Conservation (phyloP, 2,329 filamentous ascomycete genomes). For the Xylaria digitata region DNA sequence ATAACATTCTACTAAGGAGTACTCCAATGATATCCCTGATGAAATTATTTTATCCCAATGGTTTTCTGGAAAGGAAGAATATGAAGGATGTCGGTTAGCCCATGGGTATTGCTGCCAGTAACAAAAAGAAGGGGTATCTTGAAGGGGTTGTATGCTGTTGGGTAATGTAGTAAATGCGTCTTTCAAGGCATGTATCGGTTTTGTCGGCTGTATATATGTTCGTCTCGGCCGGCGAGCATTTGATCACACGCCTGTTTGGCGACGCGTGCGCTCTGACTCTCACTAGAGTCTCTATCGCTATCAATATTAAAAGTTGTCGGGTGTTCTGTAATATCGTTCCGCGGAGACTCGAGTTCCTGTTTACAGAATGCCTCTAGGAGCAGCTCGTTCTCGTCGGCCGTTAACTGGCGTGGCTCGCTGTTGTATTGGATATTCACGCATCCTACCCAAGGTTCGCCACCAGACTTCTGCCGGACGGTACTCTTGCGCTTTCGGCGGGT, state of each 20-base stretch:
- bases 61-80: conserved; percentile 19
- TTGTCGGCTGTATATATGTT: conserved; percentile 42
- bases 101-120: conserved; percentile 21
- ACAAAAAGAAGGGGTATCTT: conserved; percentile 37
- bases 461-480: conserved; percentile 39
- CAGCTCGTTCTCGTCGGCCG: conserved; percentile 50
- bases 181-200: conserved; percentile 37
- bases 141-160: conserved; percentile 3
- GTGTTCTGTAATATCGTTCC: conserved; percentile 41
- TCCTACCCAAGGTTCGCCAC: conserved; percentile 39
- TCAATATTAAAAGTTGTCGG: conserved; percentile 39
- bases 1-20: conserved; percentile 22
- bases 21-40: conserved; percentile 23
- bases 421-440: conserved; percentile 38
- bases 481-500: conserved; percentile 57
- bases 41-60: conserved; percentile 23
- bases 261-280: conserved; percentile 51
- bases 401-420: conserved; percentile 43
- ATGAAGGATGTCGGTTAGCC: conserved; percentile 2
- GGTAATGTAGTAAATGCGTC: conserved; percentile 6
- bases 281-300: conserved; percentile 36
- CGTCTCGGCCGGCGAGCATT: conserved; percentile 44
- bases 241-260: conserved; percentile 55
- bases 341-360: conserved; percentile 32
- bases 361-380: conserved; percentile 47